These are phyloP conservation scores for Populus deltoides DNA, from an alignment of 345 rosid genomes.

Conservation along the genomic window DNA sequence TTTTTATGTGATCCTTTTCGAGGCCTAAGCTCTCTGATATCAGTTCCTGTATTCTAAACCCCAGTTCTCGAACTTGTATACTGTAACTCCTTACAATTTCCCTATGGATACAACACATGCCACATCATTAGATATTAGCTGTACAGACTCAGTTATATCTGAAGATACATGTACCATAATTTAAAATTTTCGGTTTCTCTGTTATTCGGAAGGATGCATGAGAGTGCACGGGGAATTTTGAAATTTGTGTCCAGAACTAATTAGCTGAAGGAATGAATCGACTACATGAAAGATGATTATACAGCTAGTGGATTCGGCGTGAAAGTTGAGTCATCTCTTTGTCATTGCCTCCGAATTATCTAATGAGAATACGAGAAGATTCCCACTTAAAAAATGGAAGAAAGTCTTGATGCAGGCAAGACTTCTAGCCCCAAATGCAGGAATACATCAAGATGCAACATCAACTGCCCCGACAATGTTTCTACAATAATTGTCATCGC, in stretches of 20 bases:
- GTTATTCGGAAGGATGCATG: too few species aligned
- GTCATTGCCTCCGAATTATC: neutral
- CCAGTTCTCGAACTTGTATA: constrained; percentile 58
- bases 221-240: too few species aligned
- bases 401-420: neutral
- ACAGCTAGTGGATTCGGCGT: neutral
- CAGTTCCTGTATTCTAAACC: constrained; percentile 55
- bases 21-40: constrained; percentile 88
- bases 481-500: neutral
- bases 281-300: neutral
- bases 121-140: neutral
- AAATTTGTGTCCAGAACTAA: neutral
- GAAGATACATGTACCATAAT: too few species aligned
- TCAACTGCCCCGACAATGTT: neutral
- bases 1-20: constrained; percentile 47
- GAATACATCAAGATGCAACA: neutral
- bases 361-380: neutral
- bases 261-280: neutral
- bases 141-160: neutral
- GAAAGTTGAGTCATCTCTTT: neutral
- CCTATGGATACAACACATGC: constrained; percentile 29
- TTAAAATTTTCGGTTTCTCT: too few species aligned
- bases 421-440: neutral
- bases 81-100: constrained; percentile 60
- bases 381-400: neutral